Percentiles rank a stretch among this genome's conserved stretches.
Conservation (phyloP, 2,329 filamentous ascomycete genomes). For the Nemania serpens region DNA sequence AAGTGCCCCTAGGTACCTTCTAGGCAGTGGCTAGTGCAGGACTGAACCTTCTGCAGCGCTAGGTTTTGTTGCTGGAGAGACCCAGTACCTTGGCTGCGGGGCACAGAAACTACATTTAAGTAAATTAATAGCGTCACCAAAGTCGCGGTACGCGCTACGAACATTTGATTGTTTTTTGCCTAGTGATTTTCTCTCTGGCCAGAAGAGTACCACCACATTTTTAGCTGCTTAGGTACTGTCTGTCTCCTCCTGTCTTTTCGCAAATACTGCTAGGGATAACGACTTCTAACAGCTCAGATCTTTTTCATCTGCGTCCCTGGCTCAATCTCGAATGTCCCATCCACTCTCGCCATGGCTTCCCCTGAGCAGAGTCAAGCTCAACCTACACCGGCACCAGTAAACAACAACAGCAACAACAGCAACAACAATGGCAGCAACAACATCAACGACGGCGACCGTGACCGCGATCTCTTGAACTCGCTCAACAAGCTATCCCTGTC, state of each 20-base stretch:
- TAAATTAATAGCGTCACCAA: slow-evolving; percentile 9
- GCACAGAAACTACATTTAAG: background rate
- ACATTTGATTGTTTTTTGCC: slow-evolving; percentile 1
- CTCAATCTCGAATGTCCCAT: slow-evolving; percentile 23
- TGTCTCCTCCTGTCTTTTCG: background rate
- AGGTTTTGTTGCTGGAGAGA: slow-evolving; percentile 16
- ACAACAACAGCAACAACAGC: slow-evolving; percentile 13
- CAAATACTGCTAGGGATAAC: background rate
- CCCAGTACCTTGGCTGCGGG: slow-evolving; percentile 1
- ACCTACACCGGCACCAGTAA: slow-evolving; percentile 17
- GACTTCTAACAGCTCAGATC: background rate
- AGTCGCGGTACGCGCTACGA: slow-evolving; percentile 26
- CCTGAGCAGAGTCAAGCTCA: slow-evolving; percentile 33
- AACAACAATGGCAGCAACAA: background rate
- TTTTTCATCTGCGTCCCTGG: background rate
- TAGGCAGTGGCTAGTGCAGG: background rate
- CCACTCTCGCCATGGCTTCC: slow-evolving; percentile 34
- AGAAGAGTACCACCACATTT: background rate
- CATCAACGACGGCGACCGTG: slow-evolving; percentile 16
- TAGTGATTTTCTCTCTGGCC: too few relatives aligned
- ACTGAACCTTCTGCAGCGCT: background rate
- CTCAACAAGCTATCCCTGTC: slow-evolving; percentile 46
- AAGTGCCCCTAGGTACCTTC: background rate
- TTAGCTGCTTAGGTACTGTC: too few relatives aligned
- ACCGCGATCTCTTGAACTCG: slow-evolving; percentile 36